phyloP scores from a whole-genome alignment of 257 asterid species.

The Jacaranda mimosifolia region DNA sequence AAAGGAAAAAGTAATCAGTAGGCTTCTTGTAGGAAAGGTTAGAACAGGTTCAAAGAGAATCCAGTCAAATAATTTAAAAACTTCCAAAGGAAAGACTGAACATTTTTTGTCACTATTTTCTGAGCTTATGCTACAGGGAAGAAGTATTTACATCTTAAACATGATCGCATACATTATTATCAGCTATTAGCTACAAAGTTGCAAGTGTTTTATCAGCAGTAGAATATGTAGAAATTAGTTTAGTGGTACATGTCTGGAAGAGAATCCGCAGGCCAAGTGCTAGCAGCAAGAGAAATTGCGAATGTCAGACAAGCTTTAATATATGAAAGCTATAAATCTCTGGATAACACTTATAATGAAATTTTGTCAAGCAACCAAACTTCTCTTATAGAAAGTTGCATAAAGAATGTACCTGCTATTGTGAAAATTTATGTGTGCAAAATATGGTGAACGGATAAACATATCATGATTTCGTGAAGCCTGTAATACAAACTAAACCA shows the following conservation, averaged over 20 bases:
- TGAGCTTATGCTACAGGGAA: no score
- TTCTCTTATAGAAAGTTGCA: background rate
- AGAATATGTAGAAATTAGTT: background rate
- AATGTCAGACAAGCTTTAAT: background rate
- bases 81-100: no score
- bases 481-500: background rate
- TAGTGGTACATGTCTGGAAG: background rate
- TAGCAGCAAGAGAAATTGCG: no score
- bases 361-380: background rate
- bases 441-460: background rate
- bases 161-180: background rate
- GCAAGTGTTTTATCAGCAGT: background rate
- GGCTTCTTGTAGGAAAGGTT: no score
- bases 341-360: background rate
- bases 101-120: no score
- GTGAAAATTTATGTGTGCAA: background rate
- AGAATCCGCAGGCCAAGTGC: no score
- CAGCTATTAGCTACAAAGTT: background rate
- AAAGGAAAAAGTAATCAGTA: no score
- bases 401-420: background rate
- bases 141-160: background rate
- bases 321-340: background rate
- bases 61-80: no score
- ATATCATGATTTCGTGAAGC: slow-evolving; percentile 7
- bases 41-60: no score